Conservation (phyloP, 768 basidiomycete species). For the Macrolepiota albuminosa region DNA sequence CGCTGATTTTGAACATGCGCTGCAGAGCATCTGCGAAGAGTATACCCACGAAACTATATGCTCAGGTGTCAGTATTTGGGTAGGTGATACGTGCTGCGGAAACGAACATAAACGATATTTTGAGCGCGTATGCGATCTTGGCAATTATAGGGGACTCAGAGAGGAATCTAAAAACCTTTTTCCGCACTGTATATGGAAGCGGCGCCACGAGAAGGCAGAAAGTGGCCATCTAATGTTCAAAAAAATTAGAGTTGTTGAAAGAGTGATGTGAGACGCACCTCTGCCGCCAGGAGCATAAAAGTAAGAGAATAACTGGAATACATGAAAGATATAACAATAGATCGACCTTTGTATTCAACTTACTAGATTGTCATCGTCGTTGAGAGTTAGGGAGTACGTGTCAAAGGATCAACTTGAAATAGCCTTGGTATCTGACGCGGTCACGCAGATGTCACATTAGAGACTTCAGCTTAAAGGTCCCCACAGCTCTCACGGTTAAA, state of each 20-base stretch:
- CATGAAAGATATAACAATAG: neutral
- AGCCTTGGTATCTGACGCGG: neutral
- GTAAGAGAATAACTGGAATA: slow-evolving; percentile 69
- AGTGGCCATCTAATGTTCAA: slow-evolving; percentile 56
- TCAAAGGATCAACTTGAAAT: neutral
- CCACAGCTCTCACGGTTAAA: neutral
- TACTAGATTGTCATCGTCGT: slow-evolving; percentile 45
- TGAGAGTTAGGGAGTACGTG: slow-evolving; percentile 1
- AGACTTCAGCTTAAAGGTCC: neutral
- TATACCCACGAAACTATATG: slow-evolving; percentile 68
- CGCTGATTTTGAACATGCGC: slow-evolving; percentile 80
- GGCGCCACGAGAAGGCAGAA: slow-evolving; percentile 84
- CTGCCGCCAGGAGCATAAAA: slow-evolving; percentile 74
- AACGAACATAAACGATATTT: slow-evolving; percentile 88
- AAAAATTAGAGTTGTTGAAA: neutral
- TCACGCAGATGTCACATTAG: neutral
- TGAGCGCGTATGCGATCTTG: slow-evolving; percentile 86
- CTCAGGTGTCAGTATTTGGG: neutral
- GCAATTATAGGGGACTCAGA: slow-evolving; percentile 67
- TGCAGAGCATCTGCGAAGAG: slow-evolving; percentile 91
- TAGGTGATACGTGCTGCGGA: slow-evolving; percentile 10
- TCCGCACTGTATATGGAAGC: slow-evolving; percentile 72
- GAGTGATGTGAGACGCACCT: slow-evolving; percentile 34
- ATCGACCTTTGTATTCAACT: slow-evolving; percentile 5
- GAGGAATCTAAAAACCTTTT: slow-evolving; percentile 68